Percentiles rank a stretch among this genome's conserved stretches.
Evolutionary conservation across 345 rosid genomes (phyloP).

Genomic region (Capsella bursapastoris): DNA sequence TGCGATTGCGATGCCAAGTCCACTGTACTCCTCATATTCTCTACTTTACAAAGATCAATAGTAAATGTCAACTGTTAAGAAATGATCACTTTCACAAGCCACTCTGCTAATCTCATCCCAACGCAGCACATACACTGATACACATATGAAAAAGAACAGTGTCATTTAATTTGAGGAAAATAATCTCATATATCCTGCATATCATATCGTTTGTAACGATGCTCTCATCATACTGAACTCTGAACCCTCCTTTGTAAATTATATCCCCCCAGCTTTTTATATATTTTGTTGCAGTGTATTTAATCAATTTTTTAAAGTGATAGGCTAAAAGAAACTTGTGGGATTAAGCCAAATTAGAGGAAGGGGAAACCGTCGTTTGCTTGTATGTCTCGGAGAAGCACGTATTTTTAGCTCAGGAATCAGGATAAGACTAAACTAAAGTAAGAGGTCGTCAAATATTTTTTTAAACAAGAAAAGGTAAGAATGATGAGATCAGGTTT

Average conservation of each 20-base stretch:
- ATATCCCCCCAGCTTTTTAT: background rate
- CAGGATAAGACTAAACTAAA: conserved; percentile 9
- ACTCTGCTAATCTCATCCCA: conserved; percentile 12
- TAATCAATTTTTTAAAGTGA: conserved; percentile 2
- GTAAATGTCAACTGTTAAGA: conserved; percentile 10
- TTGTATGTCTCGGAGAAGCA: conserved; percentile 27
- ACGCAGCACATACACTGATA: conserved; percentile 5
- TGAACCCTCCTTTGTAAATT: background rate
- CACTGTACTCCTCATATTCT: conserved; percentile 18
- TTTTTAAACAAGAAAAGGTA: background rate
- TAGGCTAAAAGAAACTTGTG: background rate
- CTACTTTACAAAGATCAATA: conserved; percentile 8
- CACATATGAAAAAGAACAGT: conserved; percentile 13
- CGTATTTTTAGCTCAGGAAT: conserved; percentile 1
- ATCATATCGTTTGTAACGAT: background rate
- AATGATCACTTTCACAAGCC: conserved; percentile 8
- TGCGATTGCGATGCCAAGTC: conserved; percentile 33
- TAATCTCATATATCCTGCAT: background rate
- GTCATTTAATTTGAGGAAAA: background rate
- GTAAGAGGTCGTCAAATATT: conserved; percentile 22
- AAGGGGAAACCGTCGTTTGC: conserved; percentile 36
- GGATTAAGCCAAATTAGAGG: conserved; percentile 1
- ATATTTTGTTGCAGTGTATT: background rate
- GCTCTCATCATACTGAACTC: background rate
- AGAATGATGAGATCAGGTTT: conserved; percentile 26